Conservation (phyloP, 805 yeast genomes). For the Hanseniaspora guilliermondii region DNA sequence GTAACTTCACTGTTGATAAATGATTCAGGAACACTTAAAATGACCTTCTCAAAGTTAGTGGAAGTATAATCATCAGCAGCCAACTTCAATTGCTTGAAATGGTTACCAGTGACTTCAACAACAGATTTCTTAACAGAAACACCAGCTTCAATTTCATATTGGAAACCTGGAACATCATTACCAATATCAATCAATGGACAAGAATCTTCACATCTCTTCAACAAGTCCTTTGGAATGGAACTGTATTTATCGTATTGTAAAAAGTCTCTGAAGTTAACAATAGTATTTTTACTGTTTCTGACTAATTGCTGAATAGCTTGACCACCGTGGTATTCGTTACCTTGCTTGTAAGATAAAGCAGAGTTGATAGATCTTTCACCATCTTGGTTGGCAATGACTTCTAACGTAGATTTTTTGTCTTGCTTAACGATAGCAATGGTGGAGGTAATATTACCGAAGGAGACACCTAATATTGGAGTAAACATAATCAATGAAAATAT, state of each 20-base stretch:
- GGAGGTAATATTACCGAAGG: constrained; percentile 92
- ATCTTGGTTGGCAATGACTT: constrained; percentile 96
- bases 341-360: constrained; percentile 79
- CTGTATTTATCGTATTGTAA: constrained; percentile 46
- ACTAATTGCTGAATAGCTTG: constrained; percentile 88
- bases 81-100: constrained; percentile 61
- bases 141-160: constrained; percentile 28
- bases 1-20: constrained; percentile 51
- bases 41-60: constrained; percentile 63
- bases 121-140: constrained; percentile 38
- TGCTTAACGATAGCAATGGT: constrained; percentile 76
- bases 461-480: constrained; percentile 72
- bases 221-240: constrained; percentile 46
- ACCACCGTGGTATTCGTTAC: constrained; percentile 92
- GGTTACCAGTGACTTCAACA: constrained; percentile 72
- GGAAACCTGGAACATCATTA: constrained; percentile 58
- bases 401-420: constrained; percentile 71
- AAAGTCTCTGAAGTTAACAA: constrained; percentile 85
- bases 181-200: constrained; percentile 26
- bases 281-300: constrained; percentile 78
- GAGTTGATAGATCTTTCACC: constrained; percentile 97
- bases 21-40: constrained; percentile 82
- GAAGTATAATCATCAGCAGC: constrained; percentile 95
- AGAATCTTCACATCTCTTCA: constrained; percentile 52
- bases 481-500: constrained; percentile 15